A percentile compares a stretch with the other conserved stretches of the same genome.
phyloP scores from a whole-genome alignment of 495 filamentous ascomycete genomes.

The Annulohypoxylon stygium region DNA sequence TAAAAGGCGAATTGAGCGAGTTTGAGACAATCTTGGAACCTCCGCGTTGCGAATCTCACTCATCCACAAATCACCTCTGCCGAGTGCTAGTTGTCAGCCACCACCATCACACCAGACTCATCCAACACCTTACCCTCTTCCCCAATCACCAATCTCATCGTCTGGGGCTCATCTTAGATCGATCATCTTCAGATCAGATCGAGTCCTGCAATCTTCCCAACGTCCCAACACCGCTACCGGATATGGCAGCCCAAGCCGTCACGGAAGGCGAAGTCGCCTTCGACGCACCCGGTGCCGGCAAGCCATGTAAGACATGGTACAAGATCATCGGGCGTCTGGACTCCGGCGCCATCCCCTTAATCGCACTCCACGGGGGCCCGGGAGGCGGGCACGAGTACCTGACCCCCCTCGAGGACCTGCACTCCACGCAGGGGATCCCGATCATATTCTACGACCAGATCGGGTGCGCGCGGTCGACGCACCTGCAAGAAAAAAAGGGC shows the following conservation, averaged over 20 bases:
- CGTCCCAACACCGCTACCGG: background rate
- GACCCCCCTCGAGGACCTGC: conserved; percentile 55
- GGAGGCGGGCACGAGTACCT: conserved; percentile 63
- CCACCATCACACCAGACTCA: background rate
- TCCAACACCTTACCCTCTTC: background rate
- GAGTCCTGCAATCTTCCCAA: background rate
- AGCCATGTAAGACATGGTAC: conserved; percentile 63
- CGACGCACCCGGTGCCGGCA: conserved; percentile 52
- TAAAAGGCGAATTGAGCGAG: background rate
- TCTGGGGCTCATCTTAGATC: background rate
- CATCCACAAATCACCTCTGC: too few relatives aligned
- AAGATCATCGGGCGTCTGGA: conserved; percentile 34
- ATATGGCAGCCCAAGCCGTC: conserved; percentile 29
- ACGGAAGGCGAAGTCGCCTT: conserved; percentile 52
- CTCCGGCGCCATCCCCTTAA: conserved; percentile 44
- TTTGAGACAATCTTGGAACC: background rate
- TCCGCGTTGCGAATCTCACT: background rate
- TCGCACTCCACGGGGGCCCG: conserved; percentile 63
- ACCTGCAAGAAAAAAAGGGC: conserved; percentile 55
- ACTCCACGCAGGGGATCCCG: conserved; percentile 55
- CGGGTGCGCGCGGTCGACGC: conserved; percentile 64
- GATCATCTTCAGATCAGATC: background rate
- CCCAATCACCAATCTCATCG: background rate
- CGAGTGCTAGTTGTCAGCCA: background rate
- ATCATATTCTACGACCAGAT: conserved; percentile 70